phyloP scores from a whole-genome alignment of 2,329 filamentous ascomycete species.

The Magnaporthales sp. region DNA sequence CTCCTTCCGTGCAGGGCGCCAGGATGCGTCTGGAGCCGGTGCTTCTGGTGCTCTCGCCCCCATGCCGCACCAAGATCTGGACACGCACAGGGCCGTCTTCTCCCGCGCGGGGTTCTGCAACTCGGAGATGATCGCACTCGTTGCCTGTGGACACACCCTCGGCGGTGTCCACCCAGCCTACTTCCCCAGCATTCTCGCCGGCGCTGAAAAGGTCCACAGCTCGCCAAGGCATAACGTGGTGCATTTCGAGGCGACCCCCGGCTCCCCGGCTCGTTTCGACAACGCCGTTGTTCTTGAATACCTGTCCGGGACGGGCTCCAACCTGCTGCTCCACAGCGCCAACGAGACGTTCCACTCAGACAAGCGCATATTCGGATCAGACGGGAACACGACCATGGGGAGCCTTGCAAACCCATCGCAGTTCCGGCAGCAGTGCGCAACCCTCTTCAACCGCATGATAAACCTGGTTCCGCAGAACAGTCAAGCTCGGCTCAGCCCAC shows the following conservation, averaged over 20 bases:
- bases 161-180: slow-evolving; percentile 48
- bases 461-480: slow-evolving; percentile 44
- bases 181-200: slow-evolving; percentile 21
- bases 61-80: slow-evolving; percentile 42
- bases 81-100: slow-evolving; percentile 46
- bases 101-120: slow-evolving; percentile 45
- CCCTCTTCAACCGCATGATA: slow-evolving; percentile 50
- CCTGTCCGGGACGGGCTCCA: slow-evolving; percentile 39
- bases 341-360: slow-evolving; percentile 37
- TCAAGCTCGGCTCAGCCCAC: slow-evolving; percentile 37
- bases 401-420: slow-evolving; percentile 32
- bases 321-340: slow-evolving; percentile 44
- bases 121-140: slow-evolving; percentile 50
- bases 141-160: slow-evolving; percentile 52
- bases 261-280: slow-evolving; percentile 38
- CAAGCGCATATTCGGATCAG: slow-evolving; percentile 31
- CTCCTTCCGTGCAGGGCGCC: slow-evolving; percentile 41
- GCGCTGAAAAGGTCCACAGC: no score
- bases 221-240: slow-evolving; percentile 15
- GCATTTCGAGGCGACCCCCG: slow-evolving; percentile 22
- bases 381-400: slow-evolving; percentile 43
- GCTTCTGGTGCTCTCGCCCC: slow-evolving; percentile 19
- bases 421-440: slow-evolving; percentile 39
- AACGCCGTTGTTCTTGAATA: slow-evolving; percentile 50
- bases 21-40: slow-evolving; percentile 41